These are phyloP conservation scores for Coemansia javaensis DNA, from an alignment of 192 early-diverging fungal genomes.

Conservation along the genomic window DNA sequence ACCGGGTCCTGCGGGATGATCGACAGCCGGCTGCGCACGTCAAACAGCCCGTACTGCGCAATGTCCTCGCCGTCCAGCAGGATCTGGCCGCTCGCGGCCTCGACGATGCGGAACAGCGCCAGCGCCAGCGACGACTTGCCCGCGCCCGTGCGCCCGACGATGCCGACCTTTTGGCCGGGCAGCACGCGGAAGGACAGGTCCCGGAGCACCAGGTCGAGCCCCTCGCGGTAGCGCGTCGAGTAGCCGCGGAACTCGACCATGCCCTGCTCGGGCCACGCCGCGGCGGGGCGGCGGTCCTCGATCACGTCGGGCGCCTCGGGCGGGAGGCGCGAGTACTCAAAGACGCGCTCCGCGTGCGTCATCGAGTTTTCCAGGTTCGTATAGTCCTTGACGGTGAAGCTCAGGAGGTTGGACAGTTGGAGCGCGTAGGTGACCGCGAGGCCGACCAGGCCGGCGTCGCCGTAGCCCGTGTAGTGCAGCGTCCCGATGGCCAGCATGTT, in stretches of 20 bases:
- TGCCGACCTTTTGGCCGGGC: constrained; percentile 58
- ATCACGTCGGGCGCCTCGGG: constrained; percentile 38
- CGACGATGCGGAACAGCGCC: constrained; percentile 73
- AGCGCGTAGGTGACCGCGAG: constrained; percentile 78
- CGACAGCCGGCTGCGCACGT: constrained; percentile 67
- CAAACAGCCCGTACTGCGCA: constrained; percentile 63
- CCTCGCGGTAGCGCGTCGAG: constrained; percentile 54
- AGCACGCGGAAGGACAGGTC: constrained; percentile 28
- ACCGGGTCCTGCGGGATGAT: constrained; percentile 81
- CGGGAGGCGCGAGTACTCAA: constrained; percentile 36
- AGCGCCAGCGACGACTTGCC: constrained; percentile 75
- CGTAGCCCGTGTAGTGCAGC: constrained; percentile 48
- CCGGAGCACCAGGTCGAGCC: constrained; percentile 48
- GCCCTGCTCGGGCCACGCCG: constrained; percentile 55
- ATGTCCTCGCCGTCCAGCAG: constrained; percentile 76
- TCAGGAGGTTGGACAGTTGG: constrained; percentile 69
- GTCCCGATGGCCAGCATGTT: constrained; percentile 65
- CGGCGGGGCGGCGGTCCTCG: constrained; percentile 18
- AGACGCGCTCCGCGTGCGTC: constrained; percentile 60
- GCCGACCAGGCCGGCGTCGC: constrained; percentile 64
- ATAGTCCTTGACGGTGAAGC: constrained; percentile 72
- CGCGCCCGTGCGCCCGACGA: constrained; percentile 68
- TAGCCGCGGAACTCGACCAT: constrained; percentile 50
- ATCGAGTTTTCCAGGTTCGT: constrained; percentile 64
- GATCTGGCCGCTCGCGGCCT: constrained; percentile 61